These are phyloP conservation scores for Echeveria elegans DNA, from an alignment of 164 flowering plant genomes.

Conservation along the genomic window DNA sequence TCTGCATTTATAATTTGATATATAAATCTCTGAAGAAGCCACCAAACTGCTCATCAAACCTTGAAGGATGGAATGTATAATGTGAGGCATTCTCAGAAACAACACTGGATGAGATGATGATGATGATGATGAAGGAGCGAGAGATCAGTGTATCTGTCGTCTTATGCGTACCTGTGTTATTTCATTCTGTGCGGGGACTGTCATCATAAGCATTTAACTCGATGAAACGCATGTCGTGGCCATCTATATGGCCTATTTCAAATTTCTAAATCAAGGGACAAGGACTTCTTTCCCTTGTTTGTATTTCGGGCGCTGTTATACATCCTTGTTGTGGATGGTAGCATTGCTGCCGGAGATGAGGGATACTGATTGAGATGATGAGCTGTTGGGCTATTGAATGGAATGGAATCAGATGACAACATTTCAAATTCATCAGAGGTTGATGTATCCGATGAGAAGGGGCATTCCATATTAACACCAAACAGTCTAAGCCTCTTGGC, in stretches of 20 bases:
- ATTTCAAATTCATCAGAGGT: constrained; percentile 24
- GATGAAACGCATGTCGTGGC: not conserved
- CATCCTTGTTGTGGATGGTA: not conserved
- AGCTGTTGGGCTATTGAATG: not conserved
- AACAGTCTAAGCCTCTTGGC: constrained; percentile 67
- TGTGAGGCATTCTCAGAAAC: not conserved
- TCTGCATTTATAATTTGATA: no score
- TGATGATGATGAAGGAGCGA: not conserved
- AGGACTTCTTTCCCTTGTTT: constrained; percentile 2
- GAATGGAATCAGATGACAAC: constrained; percentile 21
- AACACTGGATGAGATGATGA: not conserved
- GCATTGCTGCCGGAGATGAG: not conserved
- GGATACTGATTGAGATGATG: not conserved
- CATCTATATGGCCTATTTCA: not conserved
- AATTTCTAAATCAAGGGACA: constrained; percentile 1
- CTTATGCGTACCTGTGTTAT: not conserved
- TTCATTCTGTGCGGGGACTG: not conserved
- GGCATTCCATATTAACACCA: constrained; percentile 88
- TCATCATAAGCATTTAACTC: not conserved
- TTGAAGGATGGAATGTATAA: not conserved
- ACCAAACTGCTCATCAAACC: not conserved
- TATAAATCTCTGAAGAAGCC: no score
- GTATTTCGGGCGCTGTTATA: constrained; percentile 3
- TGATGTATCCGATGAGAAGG: constrained; percentile 24
- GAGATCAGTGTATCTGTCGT: no score